Evolutionary conservation across 2,329 filamentous ascomycete species (phyloP), one percentile per base, ranked within the genome.

Genomic region (Penicillium sp.): DNA sequence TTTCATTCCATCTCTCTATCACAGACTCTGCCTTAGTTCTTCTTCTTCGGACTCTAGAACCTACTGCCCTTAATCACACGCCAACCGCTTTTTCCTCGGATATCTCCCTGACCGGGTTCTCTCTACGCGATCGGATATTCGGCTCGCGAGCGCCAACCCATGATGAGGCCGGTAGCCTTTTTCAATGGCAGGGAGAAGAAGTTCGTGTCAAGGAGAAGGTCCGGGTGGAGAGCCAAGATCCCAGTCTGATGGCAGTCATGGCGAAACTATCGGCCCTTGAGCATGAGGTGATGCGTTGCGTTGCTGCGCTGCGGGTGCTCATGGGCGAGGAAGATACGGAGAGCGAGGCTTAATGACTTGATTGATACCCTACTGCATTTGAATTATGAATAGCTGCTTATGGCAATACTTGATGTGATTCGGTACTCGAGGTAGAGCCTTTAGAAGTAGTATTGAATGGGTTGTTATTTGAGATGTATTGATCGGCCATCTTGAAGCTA

Each of bases 201-300:
- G 92, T 97, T 3, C 88, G 86, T 62, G 93, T 97, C 45, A 86
- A 88, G 65, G 93, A 97, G 73, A 97, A 97, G 78, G 85, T 96
- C 5, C 83, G 89, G 41, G 88, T 97, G 2, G 93, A 96, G 74
- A 93, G 86, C 68, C 90, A 92, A 55, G 93, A 97, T 73, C 93
- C 93, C 1, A 93, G 87, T 66, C 73, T 97, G 63, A 87, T 97
- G 72, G 89, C 90, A 36, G 81, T 94, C 35, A 88, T 90, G 73
- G 89, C 91, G 6, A 97, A 97, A 76, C 79, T 97, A 65, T 86
- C 83, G 31, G 91, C 90, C 5, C 77, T 97, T 57, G 87, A 89
- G 61, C 85, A 92, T 67, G 88, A 87, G 60, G 81, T 96, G 21
- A 80, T 82, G 57, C 79, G 90, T 61, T 87, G 88, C 62, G 82